These are phyloP conservation scores for Colletotrichum sp. DNA, from an alignment of 2,329 filamentous ascomycete genomes.

Conservation along the genomic window DNA sequence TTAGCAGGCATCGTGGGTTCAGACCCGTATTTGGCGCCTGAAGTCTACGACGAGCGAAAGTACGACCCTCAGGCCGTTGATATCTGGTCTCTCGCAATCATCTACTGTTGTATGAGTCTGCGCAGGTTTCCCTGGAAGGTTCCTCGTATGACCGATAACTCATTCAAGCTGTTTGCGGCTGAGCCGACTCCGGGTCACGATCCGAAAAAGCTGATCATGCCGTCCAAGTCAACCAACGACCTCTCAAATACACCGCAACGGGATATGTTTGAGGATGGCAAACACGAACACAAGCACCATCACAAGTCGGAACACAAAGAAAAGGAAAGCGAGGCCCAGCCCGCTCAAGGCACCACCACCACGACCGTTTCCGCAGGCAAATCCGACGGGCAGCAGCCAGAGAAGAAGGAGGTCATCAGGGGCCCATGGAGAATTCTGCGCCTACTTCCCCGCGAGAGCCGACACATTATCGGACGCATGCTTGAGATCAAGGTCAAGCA, in stretches of 20 bases:
- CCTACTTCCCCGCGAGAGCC: conserved; percentile 84
- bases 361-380: background rate
- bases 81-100: conserved; percentile 98
- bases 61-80: conserved; percentile 95
- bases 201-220: conserved; percentile 56
- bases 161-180: conserved; percentile 90
- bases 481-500: conserved; percentile 85
- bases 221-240: conserved; percentile 50
- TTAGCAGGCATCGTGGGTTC: conserved; percentile 72
- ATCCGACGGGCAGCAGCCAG: conserved; percentile 29
- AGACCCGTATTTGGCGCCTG: conserved; percentile 94
- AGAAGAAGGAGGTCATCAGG: conserved; percentile 81
- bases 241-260: conserved; percentile 42
- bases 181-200: conserved; percentile 79
- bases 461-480: conserved; percentile 92
- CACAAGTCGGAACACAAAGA: background rate
- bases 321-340: conserved; percentile 1
- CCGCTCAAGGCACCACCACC: conserved; percentile 24
- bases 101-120: conserved; percentile 98
- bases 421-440: conserved; percentile 91
- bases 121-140: conserved; percentile 97
- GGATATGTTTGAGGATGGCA: conserved; percentile 41
- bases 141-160: conserved; percentile 89
- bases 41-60: conserved; percentile 92
- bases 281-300: conserved; percentile 27